These are phyloP conservation scores for Hapsidospora chrysogenum DNA, from an alignment of 495 filamentous ascomycete species.

Conservation along the genomic window DNA sequence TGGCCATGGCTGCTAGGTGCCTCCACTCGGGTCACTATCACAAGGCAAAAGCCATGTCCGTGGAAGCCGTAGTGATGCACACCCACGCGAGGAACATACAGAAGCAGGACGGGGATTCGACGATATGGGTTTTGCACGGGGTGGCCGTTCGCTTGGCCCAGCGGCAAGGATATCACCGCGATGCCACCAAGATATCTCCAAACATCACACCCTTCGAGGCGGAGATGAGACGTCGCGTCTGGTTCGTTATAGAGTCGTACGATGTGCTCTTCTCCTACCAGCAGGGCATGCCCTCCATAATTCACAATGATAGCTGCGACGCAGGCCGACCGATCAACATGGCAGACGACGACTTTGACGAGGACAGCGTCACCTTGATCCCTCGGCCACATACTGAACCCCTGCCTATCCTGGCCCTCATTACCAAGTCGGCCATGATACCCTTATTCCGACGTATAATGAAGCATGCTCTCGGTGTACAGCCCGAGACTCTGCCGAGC, in stretches of 20 bases:
- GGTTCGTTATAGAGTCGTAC: slow-evolving; percentile 27
- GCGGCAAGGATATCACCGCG: slow-evolving; percentile 33
- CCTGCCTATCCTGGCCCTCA: slow-evolving; percentile 24
- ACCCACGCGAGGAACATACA: slow-evolving; percentile 18
- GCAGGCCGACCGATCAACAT: slow-evolving; percentile 26
- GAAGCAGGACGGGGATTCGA: slow-evolving; percentile 18
- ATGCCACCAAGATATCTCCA: slow-evolving; percentile 18
- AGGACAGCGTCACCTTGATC: slow-evolving; percentile 16
- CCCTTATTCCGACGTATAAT: slow-evolving; percentile 21
- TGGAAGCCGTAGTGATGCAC: slow-evolving; percentile 31
- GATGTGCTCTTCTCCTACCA: slow-evolving; percentile 34
- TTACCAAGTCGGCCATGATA: slow-evolving; percentile 22
- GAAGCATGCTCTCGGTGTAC: slow-evolving; percentile 13
- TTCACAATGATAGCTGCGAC: slow-evolving; percentile 25
- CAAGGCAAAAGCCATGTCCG: slow-evolving; percentile 20
- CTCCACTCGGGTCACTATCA: slow-evolving; percentile 27
- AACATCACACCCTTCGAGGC: slow-evolving; percentile 30
- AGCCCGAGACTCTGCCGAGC: slow-evolving; percentile 12
- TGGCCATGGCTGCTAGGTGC: slow-evolving; percentile 16
- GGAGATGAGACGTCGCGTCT: slow-evolving; percentile 35
- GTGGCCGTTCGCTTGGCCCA: slow-evolving; percentile 1
- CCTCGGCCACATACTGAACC: slow-evolving; percentile 23
- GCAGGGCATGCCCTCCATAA: slow-evolving; percentile 29
- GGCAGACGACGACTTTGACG: slow-evolving; percentile 28
- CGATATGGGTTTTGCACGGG: slow-evolving; percentile 1